These are phyloP conservation scores for Apiotrichum brassicae DNA, from an alignment of 1,284 basidiomycete species.

Conservation along the genomic window DNA sequence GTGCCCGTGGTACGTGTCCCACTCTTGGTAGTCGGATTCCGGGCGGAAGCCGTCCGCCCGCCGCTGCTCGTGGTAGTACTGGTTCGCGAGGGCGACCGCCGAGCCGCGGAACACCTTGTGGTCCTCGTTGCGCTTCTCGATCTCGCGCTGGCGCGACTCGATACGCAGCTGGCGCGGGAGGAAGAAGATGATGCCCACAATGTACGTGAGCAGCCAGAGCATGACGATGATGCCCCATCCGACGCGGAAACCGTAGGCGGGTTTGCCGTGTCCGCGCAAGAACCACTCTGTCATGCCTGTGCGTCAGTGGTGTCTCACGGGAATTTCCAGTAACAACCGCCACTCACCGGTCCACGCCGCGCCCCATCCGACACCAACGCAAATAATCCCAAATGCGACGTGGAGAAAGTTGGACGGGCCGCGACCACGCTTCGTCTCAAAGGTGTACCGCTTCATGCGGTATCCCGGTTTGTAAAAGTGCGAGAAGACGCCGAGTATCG, in stretches of 20 bases:
- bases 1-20: not conserved
- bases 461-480: slow-evolving; percentile 48
- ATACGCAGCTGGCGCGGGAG: slow-evolving; percentile 19
- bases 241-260: slow-evolving; percentile 22
- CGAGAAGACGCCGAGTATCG: slow-evolving; percentile 55
- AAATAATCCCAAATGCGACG: slow-evolving; percentile 25
- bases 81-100: slow-evolving; percentile 2
- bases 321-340: not conserved
- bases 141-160: slow-evolving; percentile 8
- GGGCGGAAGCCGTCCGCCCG: not conserved
- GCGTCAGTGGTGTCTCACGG: not conserved
- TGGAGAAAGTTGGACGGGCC: slow-evolving; percentile 34
- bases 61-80: slow-evolving; percentile 2
- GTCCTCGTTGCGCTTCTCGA: slow-evolving; percentile 4
- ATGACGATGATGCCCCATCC: slow-evolving; percentile 33
- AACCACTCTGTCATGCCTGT: slow-evolving; percentile 31
- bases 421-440: slow-evolving; percentile 24
- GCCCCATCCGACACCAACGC: slow-evolving; percentile 28
- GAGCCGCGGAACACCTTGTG: not conserved
- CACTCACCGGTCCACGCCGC: slow-evolving; percentile 30
- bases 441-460: slow-evolving; percentile 4
- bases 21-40: not conserved
- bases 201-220: slow-evolving; percentile 10
- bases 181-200: slow-evolving; percentile 24
- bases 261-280: slow-evolving; percentile 16